Evolutionary conservation across 352 stramenopile species (phyloP).

Genomic region (Blastocystis sp.): DNA sequence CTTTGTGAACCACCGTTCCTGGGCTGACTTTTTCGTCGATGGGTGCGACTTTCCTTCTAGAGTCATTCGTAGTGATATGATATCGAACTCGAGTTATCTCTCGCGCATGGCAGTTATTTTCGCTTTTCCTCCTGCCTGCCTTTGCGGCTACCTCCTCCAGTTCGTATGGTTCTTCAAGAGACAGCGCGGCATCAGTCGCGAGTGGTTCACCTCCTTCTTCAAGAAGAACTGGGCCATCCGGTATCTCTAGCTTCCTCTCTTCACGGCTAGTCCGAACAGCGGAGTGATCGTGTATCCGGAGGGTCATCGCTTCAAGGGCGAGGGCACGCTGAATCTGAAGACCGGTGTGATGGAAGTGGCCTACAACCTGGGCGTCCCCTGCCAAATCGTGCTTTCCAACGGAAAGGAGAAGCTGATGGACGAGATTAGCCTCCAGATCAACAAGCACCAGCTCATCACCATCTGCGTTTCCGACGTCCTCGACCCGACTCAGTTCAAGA

Average conservation of each 20-base stretch:
- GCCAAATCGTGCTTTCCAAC: constrained; percentile 58
- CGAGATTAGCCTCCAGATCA: constrained; percentile 44
- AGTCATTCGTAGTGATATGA: constrained; percentile 51
- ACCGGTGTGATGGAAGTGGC: constrained; percentile 70
- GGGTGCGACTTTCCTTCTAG: not conserved
- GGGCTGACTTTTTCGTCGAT: constrained; percentile 70
- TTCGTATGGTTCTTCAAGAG: constrained; percentile 70
- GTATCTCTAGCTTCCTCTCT: not conserved
- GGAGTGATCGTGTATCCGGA: constrained; percentile 69
- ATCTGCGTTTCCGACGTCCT: constrained; percentile 55
- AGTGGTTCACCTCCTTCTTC: constrained; percentile 67
- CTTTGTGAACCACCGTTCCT: constrained; percentile 70
- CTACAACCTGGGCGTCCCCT: constrained; percentile 51
- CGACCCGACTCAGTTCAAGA: constrained; percentile 53
- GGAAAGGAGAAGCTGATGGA: constrained; percentile 64
- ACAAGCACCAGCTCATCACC: constrained; percentile 30
- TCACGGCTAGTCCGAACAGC: constrained; percentile 3
- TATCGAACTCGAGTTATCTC: constrained; percentile 44
- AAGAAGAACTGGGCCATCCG: constrained; percentile 51
- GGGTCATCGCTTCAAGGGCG: constrained; percentile 65
- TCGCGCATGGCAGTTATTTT: constrained; percentile 69
- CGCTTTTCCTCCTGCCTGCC: constrained; percentile 31
- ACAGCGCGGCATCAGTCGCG: constrained; percentile 49
- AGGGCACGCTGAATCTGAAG: constrained; percentile 45
- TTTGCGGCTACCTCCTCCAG: constrained; percentile 62